Evolutionary conservation across 73 alveolate genomes (phyloP).

Genomic region (Diophrys sp.): DNA sequence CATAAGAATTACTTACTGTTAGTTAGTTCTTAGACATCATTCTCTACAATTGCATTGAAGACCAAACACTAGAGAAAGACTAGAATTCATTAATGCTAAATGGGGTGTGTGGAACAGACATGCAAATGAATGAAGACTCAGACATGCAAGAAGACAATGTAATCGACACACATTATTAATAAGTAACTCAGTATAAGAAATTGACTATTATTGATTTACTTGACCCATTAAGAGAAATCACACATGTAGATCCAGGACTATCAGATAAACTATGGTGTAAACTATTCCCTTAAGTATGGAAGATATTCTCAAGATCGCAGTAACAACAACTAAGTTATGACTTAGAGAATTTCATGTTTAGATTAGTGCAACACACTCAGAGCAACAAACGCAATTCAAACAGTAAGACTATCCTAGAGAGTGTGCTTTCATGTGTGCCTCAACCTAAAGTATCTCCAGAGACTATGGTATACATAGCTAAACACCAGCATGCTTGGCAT

Average conservation of each 20-base stretch:
- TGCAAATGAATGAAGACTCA: neutral
- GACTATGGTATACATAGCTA: conserved; percentile 23
- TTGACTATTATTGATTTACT: conserved; percentile 2
- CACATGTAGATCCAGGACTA: conserved; percentile 31
- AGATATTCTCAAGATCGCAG: conserved; percentile 18
- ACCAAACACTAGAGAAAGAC: conserved; percentile 17
- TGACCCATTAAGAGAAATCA: conserved; percentile 41
- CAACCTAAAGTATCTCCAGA: conserved; percentile 42
- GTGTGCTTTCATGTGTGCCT: conserved; percentile 29
- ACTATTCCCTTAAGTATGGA: conserved; percentile 41
- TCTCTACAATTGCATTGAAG: conserved; percentile 25
- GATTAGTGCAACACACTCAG: neutral
- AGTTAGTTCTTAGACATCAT: conserved; percentile 31
- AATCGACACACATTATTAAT: neutral
- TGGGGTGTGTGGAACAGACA: conserved; percentile 6
- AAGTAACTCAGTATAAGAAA: conserved; percentile 13
- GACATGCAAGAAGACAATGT: neutral
- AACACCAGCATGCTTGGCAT: conserved; percentile 40
- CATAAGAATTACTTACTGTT: conserved; percentile 11
- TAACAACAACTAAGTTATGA: conserved; percentile 17
- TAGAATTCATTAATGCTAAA: conserved; percentile 27
- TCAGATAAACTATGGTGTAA: conserved; percentile 35
- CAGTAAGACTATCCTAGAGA: conserved; percentile 30
- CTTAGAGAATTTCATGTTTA: conserved; percentile 15
- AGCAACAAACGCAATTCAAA: neutral